Evolutionary conservation across 108 stramenopile genomes (phyloP), one percentile per base, ranked within the genome.

Genomic region (Aurantiochytrium sp.): DNA sequence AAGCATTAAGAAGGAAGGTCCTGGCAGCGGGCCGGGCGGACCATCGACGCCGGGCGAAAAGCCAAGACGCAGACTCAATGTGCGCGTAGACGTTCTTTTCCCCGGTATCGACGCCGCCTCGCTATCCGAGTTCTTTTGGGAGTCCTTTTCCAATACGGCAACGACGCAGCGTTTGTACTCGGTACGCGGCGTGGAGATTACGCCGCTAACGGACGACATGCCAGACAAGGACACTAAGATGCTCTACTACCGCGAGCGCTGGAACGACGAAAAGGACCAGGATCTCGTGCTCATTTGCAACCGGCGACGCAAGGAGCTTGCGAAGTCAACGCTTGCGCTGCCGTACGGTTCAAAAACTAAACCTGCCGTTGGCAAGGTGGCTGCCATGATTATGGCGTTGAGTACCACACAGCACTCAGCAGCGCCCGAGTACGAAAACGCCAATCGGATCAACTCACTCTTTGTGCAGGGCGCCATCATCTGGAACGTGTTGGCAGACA

Each of bases 191-290:
- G 76, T 83, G 10, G 76, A 83, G 76, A 53, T 83, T 23, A 83
- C 76, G 12, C 76, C 45, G 4, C 76, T 83, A 19, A 83, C 76
- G 19, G 76, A 83, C 51, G 76, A 83, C 51, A 83, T 83, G 76
- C 76, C 76, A 55, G 76, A 83, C 51, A 83, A 53, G 76, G 51
- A 83, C 76, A 83, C 76, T 1, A 83, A 83, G 76, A 83, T 83
- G 76, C 12, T 83, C 0, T 83, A 83, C 51, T 83, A 83, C 23
- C 76, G 76, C 28, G 76, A 83, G 76, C 76, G 76, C 49, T 83
- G 76, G 76, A 45, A 83, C n/a, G 76, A 45, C 45, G 76, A 83
- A 3, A 83, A 83, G 76, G 76, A 83, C 51, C 76, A 83, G 51
- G 76, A 83, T 45, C 76, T 83, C 12, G 76, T 83, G 51, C 51